Evolutionary conservation across 2,329 filamentous ascomycete species (phyloP).

Genomic region (Gnomoniopsis sp.): DNA sequence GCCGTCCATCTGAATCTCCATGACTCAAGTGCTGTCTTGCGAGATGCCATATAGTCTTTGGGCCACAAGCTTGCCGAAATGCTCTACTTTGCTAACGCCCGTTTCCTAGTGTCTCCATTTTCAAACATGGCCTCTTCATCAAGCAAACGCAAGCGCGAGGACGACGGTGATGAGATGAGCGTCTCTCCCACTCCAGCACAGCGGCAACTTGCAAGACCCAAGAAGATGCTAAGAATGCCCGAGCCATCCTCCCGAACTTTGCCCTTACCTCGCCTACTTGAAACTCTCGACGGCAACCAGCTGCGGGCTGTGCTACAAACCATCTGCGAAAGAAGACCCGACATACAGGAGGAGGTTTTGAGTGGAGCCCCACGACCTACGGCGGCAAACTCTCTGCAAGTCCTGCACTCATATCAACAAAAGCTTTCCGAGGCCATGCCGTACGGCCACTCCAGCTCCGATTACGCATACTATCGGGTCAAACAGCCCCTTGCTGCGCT

Average conservation of each 20-base stretch:
- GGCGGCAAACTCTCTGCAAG: conserved; percentile 72
- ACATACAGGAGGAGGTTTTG: conserved; percentile 80
- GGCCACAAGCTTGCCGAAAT: not conserved
- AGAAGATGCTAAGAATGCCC: conserved; percentile 61
- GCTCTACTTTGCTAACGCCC: conserved; percentile 16
- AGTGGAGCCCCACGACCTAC: conserved; percentile 83
- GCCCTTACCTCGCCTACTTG: conserved; percentile 70
- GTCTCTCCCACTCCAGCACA: conserved; percentile 76
- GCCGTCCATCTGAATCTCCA: not conserved
- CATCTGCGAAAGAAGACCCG: conserved; percentile 85
- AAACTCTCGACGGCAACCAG: conserved; percentile 84
- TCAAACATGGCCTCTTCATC: conserved; percentile 44
- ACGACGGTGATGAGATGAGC: conserved; percentile 85
- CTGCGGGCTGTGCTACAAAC: conserved; percentile 83
- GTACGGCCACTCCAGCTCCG: conserved; percentile 78
- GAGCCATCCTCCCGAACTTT: conserved; percentile 27
- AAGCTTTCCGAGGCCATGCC: conserved; percentile 78
- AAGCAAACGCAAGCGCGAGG: conserved; percentile 83
- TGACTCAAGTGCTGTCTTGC: conserved; percentile 5
- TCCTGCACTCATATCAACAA: conserved; percentile 78
- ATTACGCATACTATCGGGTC: conserved; percentile 94
- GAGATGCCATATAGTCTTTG: not conserved
- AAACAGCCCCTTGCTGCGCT: conserved; percentile 76
- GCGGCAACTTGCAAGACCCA: conserved; percentile 63
- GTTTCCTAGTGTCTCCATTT: conserved; percentile 43